Percentiles rank a stretch among this genome's conserved stretches.
Conservation (phyloP, 108 stramenopile genomes). For the Cyclotella choctawhatcheeana region DNA sequence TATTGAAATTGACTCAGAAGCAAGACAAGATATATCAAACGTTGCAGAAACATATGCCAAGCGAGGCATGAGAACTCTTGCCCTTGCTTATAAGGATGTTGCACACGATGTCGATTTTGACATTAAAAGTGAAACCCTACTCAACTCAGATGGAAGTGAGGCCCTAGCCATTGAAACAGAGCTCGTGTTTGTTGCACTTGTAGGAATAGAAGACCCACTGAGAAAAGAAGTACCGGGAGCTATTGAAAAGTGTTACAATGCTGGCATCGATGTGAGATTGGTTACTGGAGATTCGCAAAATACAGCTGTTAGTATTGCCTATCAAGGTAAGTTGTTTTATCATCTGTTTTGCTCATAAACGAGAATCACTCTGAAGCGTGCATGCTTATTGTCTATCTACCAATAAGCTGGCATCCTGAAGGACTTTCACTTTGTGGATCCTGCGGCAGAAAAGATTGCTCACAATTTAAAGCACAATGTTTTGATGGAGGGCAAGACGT, state of each 20-base stretch:
- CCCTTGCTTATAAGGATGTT: slow-evolving; percentile 82
- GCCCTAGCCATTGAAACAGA: slow-evolving; percentile 74
- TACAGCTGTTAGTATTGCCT: slow-evolving; percentile 96
- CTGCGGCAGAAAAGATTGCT: slow-evolving; percentile 65
- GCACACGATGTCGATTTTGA: slow-evolving; percentile 70
- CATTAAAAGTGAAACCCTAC: slow-evolving; percentile 44
- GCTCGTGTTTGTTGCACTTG: slow-evolving; percentile 77
- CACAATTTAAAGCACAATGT: slow-evolving; percentile 77
- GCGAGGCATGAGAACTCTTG: slow-evolving; percentile 85
- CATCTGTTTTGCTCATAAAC: too few relatives aligned
- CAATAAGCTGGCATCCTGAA: slow-evolving; percentile 83
- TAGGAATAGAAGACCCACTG: slow-evolving; percentile 98
- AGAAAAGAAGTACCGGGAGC: slow-evolving; percentile 91
- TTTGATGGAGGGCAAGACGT: slow-evolving; percentile 83
- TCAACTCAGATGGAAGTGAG: slow-evolving; percentile 76
- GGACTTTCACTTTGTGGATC: slow-evolving; percentile 68
- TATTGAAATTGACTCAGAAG: slow-evolving; percentile 45
- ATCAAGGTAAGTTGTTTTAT: too few relatives aligned
- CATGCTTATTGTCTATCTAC: too few relatives aligned
- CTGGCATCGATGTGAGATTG: slow-evolving; percentile 97
- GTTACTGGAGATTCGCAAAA: slow-evolving; percentile 96
- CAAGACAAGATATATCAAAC: slow-evolving; percentile 32
- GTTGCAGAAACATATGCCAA: slow-evolving; percentile 69
- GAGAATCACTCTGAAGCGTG: too few relatives aligned
- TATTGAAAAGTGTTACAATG: slow-evolving; percentile 82